Evolutionary conservation across 164 flowering plant species (phyloP).

Genomic region (Umbilicus rupestris): DNA sequence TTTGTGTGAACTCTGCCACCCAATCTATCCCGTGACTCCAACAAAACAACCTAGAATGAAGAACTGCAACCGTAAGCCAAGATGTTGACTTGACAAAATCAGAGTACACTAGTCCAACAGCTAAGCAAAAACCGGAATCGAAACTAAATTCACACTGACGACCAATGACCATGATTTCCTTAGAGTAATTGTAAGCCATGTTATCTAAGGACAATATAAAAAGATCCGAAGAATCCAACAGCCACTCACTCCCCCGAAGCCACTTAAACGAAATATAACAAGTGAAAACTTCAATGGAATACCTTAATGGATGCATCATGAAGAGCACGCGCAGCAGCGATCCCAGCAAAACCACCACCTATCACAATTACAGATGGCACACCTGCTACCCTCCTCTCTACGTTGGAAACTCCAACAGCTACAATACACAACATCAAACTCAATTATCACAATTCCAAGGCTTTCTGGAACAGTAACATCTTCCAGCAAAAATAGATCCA

Average conservation of each 20-base stretch:
- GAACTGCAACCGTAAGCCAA: background rate
- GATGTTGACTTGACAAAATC: background rate
- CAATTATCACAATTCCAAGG: background rate
- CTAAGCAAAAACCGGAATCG: background rate
- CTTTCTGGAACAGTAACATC: background rate
- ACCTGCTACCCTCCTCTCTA: conserved; percentile 19
- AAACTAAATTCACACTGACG: background rate
- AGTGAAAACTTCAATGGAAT: background rate
- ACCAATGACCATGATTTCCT: too few species aligned
- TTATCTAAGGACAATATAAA: background rate
- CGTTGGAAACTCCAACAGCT: conserved; percentile 8
- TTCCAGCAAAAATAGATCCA: background rate
- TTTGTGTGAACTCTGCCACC: conserved; percentile 83
- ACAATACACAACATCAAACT: background rate
- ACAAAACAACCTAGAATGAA: conserved; percentile 46
- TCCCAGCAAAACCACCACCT: conserved; percentile 80
- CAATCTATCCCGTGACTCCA: conserved; percentile 81
- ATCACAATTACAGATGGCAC: conserved; percentile 78
- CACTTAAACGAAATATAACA: background rate
- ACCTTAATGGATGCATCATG: conserved; percentile 88
- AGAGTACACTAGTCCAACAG: background rate
- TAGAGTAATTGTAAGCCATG: too few species aligned
- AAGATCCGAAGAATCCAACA: too few species aligned
- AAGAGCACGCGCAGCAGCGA: conserved; percentile 85
- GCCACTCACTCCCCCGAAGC: too few species aligned